A percentile compares a stretch with the other conserved stretches of the same genome.
Evolutionary conservation across 1,139 yeast species (phyloP).

Genomic region (Chernovozyma sophiae-reginae): DNA sequence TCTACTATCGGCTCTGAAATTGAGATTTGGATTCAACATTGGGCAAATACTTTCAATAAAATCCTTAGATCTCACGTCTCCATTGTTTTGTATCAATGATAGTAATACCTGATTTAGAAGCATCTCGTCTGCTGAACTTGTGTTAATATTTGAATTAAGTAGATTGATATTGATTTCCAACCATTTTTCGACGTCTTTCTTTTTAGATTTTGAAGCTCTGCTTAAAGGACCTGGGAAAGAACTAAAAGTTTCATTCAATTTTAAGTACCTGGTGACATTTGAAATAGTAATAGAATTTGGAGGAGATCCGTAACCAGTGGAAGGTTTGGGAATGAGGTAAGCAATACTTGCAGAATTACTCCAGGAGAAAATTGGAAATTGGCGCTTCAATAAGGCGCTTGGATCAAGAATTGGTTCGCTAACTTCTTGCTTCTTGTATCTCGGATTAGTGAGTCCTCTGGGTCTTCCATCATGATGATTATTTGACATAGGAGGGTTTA

Average conservation of each 20-base stretch:
- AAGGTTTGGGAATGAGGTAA: conserved; percentile 24
- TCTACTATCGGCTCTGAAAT: conserved; percentile 9
- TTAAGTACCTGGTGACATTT: conserved; percentile 10
- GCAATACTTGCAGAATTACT: conserved; percentile 38
- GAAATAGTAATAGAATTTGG: background rate
- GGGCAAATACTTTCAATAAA: conserved; percentile 25
- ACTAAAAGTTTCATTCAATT: conserved; percentile 16
- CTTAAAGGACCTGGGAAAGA: conserved; percentile 63
- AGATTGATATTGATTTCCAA: conserved; percentile 23
- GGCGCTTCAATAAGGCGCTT: conserved; percentile 43
- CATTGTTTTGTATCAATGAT: conserved; percentile 26
- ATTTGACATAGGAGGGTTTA: too few species aligned
- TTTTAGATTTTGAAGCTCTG: conserved; percentile 44
- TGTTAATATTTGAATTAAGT: conserved; percentile 6
- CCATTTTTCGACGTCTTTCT: conserved; percentile 68
- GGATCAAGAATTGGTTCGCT: conserved; percentile 31
- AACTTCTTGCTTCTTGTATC: conserved; percentile 15
- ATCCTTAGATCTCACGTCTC: conserved; percentile 23
- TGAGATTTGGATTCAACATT: conserved; percentile 34
- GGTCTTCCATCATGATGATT: conserved; percentile 1
- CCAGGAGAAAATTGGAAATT: conserved; percentile 80
- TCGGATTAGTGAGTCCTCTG: conserved; percentile 27
- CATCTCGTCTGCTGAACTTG: conserved; percentile 19
- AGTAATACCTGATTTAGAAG: conserved; percentile 29
- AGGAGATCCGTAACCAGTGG: conserved; percentile 2